Conservation (phyloP, 2,329 filamentous ascomycete species). For the Penicillium sp. region DNA sequence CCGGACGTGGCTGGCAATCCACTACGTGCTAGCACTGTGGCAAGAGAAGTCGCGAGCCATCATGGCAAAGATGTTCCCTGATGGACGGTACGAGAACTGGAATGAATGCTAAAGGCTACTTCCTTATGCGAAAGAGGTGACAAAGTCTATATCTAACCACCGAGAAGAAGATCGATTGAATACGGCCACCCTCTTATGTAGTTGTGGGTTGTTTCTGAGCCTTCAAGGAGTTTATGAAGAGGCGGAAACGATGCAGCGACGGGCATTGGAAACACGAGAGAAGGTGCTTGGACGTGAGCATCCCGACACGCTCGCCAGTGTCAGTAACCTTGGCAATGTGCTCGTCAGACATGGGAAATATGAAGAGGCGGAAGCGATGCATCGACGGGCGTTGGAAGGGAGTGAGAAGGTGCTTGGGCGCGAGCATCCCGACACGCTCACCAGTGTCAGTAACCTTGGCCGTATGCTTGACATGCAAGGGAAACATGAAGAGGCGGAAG, state of each 20-base stretch:
- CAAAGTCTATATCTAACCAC: neutral
- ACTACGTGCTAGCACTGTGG: neutral
- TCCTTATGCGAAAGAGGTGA: too few relatives aligned
- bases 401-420: neutral
- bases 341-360: neutral
- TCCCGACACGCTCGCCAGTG: constrained; percentile 17
- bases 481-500: constrained; percentile 3
- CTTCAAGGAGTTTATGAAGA: constrained; percentile 23
- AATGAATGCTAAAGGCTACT: neutral
- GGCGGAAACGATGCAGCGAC: constrained; percentile 25
- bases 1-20: constrained; percentile 20
- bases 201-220: constrained; percentile 22
- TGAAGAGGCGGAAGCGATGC: neutral
- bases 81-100: neutral
- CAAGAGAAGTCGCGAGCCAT: neutral
- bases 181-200: constrained; percentile 1
- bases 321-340: constrained; percentile 4
- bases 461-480: neutral
- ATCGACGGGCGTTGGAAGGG: neutral
- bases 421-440: neutral
- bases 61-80: neutral
- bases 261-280: constrained; percentile 15
- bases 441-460: neutral
- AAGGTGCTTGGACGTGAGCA: constrained; percentile 15
- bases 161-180: constrained; percentile 12